These are phyloP conservation scores for Phialophora tarda DNA, from an alignment of 2,329 filamentous ascomycete genomes.

Conservation along the genomic window DNA sequence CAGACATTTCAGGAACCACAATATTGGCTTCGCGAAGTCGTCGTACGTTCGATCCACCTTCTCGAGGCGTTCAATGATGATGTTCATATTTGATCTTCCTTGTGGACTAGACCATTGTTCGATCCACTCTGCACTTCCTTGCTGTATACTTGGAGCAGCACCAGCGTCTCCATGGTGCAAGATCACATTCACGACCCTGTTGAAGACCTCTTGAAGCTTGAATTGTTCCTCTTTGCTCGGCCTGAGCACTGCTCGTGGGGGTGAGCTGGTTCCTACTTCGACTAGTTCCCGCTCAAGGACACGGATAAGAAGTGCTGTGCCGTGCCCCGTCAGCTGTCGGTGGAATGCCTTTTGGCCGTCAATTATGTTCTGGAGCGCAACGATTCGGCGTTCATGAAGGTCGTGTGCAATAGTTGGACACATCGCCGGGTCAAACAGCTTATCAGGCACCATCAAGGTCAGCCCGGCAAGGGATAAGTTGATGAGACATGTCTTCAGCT, in stretches of 20 bases:
- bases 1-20: constrained; percentile 79
- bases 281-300: constrained; percentile 67
- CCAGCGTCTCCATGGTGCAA: background rate
- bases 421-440: constrained; percentile 79
- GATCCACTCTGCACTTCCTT: constrained; percentile 17
- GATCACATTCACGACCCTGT: constrained; percentile 48
- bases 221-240: constrained; percentile 71
- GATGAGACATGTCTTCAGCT: constrained; percentile 70
- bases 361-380: constrained; percentile 62
- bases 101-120: constrained; percentile 21
- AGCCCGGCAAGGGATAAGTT: constrained; percentile 76
- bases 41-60: constrained; percentile 78
- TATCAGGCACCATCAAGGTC: constrained; percentile 82
- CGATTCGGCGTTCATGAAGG: constrained; percentile 62
- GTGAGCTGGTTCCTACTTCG: constrained; percentile 69
- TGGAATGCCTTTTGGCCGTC: constrained; percentile 70
- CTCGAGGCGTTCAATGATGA: constrained; percentile 72
- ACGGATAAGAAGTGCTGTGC: constrained; percentile 69
- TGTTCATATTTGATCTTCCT: constrained; percentile 62
- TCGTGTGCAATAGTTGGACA: constrained; percentile 67
- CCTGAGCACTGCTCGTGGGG: constrained; percentile 71
- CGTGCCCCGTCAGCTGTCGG: constrained; percentile 68
- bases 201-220: constrained; percentile 81
- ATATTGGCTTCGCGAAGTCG: constrained; percentile 78
- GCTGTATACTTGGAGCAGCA: background rate